phyloP scores from a whole-genome alignment of 805 yeast genomes.

The Candida loeiensis region DNA sequence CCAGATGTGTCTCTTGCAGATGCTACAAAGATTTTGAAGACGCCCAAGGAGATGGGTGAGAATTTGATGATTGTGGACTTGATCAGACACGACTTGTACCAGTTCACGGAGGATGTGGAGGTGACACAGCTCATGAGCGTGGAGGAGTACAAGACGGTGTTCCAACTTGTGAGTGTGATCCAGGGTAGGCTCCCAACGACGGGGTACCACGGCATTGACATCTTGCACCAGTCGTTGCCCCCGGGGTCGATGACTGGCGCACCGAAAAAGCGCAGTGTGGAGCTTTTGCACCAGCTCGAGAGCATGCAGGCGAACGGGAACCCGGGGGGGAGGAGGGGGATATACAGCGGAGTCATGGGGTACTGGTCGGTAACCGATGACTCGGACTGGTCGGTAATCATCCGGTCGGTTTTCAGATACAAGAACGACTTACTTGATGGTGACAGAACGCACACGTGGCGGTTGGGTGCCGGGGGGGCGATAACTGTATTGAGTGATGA shows the following conservation, averaged over 20 bases:
- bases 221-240: slow-evolving; percentile 76
- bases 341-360: slow-evolving; percentile 93
- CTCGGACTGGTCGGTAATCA: slow-evolving; percentile 95
- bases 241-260: slow-evolving; percentile 99
- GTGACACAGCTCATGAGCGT: slow-evolving; percentile 84
- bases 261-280: slow-evolving; percentile 90
- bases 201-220: slow-evolving; percentile 67
- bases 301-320: slow-evolving; percentile 29
- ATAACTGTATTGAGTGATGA: slow-evolving; percentile 81
- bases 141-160: slow-evolving; percentile 89
- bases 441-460: slow-evolving; percentile 48
- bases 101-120: slow-evolving; percentile 58
- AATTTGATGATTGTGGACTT: slow-evolving; percentile 95
- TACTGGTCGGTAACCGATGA: slow-evolving; percentile 86
- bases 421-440: slow-evolving; percentile 40
- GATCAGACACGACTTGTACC: slow-evolving; percentile 85
- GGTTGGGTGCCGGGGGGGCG: slow-evolving; percentile 98
- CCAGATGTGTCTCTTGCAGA: slow-evolving; percentile 48
- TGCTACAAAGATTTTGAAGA: slow-evolving; percentile 64
- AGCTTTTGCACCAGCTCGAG: slow-evolving; percentile 65
- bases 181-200: slow-evolving; percentile 49
- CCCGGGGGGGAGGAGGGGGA: slow-evolving; percentile 59
- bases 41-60: slow-evolving; percentile 94
- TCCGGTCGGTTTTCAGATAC: slow-evolving; percentile 76
- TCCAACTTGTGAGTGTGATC: slow-evolving; percentile 86